phyloP scores from a whole-genome alignment of 2,329 filamentous ascomycete genomes.

The Cadophora malorum region DNA sequence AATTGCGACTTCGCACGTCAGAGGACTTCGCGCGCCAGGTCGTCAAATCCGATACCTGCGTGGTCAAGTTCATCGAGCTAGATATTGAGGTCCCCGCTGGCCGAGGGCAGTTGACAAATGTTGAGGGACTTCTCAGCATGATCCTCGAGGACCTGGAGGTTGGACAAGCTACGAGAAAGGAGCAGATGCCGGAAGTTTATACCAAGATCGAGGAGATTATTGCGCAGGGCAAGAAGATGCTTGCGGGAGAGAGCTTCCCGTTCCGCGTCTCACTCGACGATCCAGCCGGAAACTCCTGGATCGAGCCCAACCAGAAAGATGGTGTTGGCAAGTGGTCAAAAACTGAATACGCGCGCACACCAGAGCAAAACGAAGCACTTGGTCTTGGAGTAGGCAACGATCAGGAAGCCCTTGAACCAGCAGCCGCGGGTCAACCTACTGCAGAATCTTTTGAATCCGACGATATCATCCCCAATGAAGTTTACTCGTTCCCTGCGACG shows the following conservation, averaged over 20 bases:
- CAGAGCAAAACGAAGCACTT: slow-evolving; percentile 85
- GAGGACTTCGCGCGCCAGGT: slow-evolving; percentile 85
- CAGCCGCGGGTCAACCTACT: slow-evolving; percentile 52
- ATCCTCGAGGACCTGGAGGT: slow-evolving; percentile 81
- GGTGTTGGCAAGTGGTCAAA: slow-evolving; percentile 88
- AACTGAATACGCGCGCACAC: slow-evolving; percentile 80
- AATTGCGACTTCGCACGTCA: slow-evolving; percentile 75
- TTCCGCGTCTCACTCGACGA: slow-evolving; percentile 91
- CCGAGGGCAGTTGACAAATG: slow-evolving; percentile 88
- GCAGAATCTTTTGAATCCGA: slow-evolving; percentile 57
- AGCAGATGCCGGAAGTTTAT: slow-evolving; percentile 77
- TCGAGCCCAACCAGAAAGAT: slow-evolving; percentile 83
- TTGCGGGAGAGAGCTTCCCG: slow-evolving; percentile 78
- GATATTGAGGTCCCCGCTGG: slow-evolving; percentile 93
- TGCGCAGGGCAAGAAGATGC: slow-evolving; percentile 74
- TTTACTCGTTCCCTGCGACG: slow-evolving; percentile 89
- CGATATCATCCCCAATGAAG: slow-evolving; percentile 90
- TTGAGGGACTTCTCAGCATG: slow-evolving; percentile 84
- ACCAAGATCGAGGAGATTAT: slow-evolving; percentile 81
- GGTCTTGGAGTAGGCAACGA: slow-evolving; percentile 73
- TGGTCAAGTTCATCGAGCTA: slow-evolving; percentile 86
- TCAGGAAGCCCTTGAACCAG: slow-evolving; percentile 57
- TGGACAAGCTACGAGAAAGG: slow-evolving; percentile 83
- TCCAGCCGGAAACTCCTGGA: slow-evolving; percentile 94
- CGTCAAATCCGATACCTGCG: slow-evolving; percentile 88